Conservation (phyloP, 805 yeast genomes). For the Myxozyma kluyveri region DNA sequence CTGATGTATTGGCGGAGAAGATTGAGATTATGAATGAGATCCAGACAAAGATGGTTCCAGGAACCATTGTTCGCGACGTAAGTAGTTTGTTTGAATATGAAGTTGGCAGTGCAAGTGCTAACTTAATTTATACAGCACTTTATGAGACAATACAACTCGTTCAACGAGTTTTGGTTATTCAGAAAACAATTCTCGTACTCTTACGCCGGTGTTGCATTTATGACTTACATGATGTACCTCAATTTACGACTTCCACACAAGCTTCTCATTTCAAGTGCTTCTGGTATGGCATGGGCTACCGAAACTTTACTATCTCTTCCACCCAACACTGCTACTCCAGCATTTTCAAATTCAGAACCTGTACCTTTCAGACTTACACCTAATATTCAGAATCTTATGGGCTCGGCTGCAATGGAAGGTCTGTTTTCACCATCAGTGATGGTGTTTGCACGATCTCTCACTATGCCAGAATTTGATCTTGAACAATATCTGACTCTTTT, state of each 20-base stretch:
- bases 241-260: constrained; percentile 92
- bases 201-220: constrained; percentile 87
- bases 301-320: constrained; percentile 81
- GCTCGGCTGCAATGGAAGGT: constrained; percentile 92
- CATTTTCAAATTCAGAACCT: constrained; percentile 85
- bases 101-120: not conserved
- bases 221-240: constrained; percentile 92
- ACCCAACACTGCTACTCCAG: constrained; percentile 61
- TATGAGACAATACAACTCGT: constrained; percentile 62
- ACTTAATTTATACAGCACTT: constrained; percentile 48
- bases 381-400: constrained; percentile 87
- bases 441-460: constrained; percentile 79
- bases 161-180: constrained; percentile 96
- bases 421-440: constrained; percentile 79
- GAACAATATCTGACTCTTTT: constrained; percentile 89
- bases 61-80: constrained; percentile 67
- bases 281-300: constrained; percentile 89
- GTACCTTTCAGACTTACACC: constrained; percentile 98
- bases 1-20: constrained; percentile 62
- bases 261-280: constrained; percentile 72
- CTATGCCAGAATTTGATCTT: constrained; percentile 88
- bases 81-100: not conserved
- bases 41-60: constrained; percentile 82
- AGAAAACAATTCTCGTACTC: constrained; percentile 92
- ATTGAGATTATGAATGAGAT: constrained; percentile 89